Evolutionary conservation across 192 early-diverging fungal genomes (phyloP).

Genomic region (Blastocladiella britannica): DNA sequence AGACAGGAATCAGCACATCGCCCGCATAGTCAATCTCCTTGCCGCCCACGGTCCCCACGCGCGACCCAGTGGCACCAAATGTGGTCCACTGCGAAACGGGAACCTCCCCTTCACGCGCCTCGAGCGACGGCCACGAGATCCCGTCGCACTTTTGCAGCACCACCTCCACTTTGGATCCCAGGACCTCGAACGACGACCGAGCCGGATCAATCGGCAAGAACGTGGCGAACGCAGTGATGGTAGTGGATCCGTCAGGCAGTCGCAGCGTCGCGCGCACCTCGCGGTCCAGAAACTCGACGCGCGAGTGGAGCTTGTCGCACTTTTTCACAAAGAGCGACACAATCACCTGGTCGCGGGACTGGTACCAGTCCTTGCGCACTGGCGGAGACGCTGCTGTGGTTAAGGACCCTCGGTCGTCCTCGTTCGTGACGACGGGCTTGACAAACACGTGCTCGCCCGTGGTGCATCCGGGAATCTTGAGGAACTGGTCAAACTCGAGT

Average conservation of each 20-base stretch:
- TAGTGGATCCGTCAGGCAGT: background rate
- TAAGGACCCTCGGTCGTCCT: slow-evolving; percentile 9
- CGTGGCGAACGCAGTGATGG: background rate
- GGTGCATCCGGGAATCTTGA: slow-evolving; percentile 83
- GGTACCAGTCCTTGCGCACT: slow-evolving; percentile 77
- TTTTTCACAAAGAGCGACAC: slow-evolving; percentile 89
- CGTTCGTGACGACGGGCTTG: slow-evolving; percentile 1
- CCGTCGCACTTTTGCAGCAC: slow-evolving; percentile 62
- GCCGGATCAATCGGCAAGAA: slow-evolving; percentile 40
- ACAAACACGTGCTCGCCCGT: slow-evolving; percentile 82
- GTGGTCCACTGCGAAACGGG: slow-evolving; percentile 55
- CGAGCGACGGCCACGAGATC: slow-evolving; percentile 61
- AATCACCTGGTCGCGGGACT: slow-evolving; percentile 63
- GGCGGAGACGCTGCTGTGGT: background rate
- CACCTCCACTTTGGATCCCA: slow-evolving; percentile 63
- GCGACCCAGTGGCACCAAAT: slow-evolving; percentile 53
- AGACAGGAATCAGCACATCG: slow-evolving; percentile 21
- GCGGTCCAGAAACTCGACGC: slow-evolving; percentile 41
- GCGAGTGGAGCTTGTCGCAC: slow-evolving; percentile 44
- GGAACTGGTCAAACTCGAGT: slow-evolving; percentile 94
- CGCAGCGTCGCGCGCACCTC: slow-evolving; percentile 15
- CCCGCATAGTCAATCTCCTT: slow-evolving; percentile 33
- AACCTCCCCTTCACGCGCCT: slow-evolving; percentile 21
- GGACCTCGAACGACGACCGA: slow-evolving; percentile 33
- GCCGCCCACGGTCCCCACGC: slow-evolving; percentile 35